Evolutionary conservation across 352 stramenopile species (phyloP).

Genomic region (Elongisporangium undulatum): DNA sequence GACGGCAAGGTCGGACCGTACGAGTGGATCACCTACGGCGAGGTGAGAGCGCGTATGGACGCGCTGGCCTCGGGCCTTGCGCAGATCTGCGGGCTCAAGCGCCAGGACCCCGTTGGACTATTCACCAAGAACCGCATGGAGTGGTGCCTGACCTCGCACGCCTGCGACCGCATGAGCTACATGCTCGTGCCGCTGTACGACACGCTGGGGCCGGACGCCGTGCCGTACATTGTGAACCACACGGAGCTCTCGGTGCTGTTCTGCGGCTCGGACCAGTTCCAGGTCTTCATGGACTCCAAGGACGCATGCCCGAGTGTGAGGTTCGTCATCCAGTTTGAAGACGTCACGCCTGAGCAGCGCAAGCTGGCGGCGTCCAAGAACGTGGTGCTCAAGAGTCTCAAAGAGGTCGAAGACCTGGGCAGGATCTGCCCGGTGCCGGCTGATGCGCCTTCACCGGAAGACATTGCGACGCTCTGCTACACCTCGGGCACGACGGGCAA

Average conservation of each 20-base stretch:
- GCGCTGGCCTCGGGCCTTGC: conserved; percentile 14
- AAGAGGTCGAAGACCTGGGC: conserved; percentile 1
- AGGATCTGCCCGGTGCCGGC: background rate
- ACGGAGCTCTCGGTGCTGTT: conserved; percentile 27
- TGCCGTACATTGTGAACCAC: conserved; percentile 24
- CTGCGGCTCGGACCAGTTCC: conserved; percentile 21
- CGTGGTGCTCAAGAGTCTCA: conserved; percentile 2
- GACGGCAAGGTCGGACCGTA: conserved; percentile 14
- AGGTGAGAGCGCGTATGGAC: conserved; percentile 5
- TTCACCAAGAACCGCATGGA: conserved; percentile 25
- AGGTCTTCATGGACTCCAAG: conserved; percentile 18
- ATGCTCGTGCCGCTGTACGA: conserved; percentile 4
- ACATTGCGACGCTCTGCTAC: conserved; percentile 32
- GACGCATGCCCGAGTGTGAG: conserved; percentile 14
- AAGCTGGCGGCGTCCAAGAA: background rate
- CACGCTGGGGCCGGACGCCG: conserved; percentile 11
- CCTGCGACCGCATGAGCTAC: conserved; percentile 20
- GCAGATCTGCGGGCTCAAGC: conserved; percentile 4
- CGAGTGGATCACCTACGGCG: conserved; percentile 15
- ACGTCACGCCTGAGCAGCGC: background rate
- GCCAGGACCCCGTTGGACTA: conserved; percentile 13
- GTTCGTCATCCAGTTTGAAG: conserved; percentile 12
- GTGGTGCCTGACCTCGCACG: conserved; percentile 18
- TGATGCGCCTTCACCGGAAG: background rate
- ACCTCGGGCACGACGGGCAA: conserved; percentile 22